These are phyloP conservation scores for Straminergon stramineum DNA, from an alignment of 225 moss, liverwort and hornwort species.

Conservation along the genomic window DNA sequence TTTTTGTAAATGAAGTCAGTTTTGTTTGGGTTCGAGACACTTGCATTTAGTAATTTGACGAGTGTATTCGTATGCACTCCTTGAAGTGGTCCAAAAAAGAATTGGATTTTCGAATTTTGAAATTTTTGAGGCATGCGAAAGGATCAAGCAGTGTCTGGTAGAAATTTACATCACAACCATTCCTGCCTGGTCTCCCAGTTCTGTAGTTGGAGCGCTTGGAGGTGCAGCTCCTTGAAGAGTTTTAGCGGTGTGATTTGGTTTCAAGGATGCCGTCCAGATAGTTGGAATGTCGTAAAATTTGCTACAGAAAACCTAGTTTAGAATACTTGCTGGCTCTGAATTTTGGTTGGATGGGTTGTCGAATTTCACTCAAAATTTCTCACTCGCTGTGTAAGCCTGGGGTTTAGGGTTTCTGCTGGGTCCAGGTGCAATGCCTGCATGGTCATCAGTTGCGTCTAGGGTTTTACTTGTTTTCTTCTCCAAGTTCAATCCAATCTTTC, in stretches of 20 bases:
- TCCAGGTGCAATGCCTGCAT: background rate
- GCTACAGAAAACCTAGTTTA: background rate
- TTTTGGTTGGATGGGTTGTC: background rate
- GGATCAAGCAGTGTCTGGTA: background rate
- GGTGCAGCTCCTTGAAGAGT: background rate
- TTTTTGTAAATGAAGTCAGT: background rate
- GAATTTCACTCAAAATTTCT: background rate
- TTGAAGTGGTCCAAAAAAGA: background rate
- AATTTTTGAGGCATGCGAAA: background rate
- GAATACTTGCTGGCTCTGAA: background rate
- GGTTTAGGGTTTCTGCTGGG: constrained; percentile 6
- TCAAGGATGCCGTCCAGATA: background rate
- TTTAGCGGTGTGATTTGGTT: background rate
- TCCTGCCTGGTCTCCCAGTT: background rate
- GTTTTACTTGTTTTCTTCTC: background rate
- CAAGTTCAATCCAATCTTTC: background rate
- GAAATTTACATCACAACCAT: background rate
- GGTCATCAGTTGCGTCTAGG: background rate
- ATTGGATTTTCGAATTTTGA: background rate
- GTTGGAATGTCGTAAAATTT: background rate
- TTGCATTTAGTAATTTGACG: background rate
- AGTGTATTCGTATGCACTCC: background rate
- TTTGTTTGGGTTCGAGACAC: background rate
- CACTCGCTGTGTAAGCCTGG: background rate
- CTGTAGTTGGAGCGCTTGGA: background rate